Evolutionary conservation across 106 monocot genomes (phyloP), one percentile per base, ranked within the genome.

Genomic region (Posidonia australis): DNA sequence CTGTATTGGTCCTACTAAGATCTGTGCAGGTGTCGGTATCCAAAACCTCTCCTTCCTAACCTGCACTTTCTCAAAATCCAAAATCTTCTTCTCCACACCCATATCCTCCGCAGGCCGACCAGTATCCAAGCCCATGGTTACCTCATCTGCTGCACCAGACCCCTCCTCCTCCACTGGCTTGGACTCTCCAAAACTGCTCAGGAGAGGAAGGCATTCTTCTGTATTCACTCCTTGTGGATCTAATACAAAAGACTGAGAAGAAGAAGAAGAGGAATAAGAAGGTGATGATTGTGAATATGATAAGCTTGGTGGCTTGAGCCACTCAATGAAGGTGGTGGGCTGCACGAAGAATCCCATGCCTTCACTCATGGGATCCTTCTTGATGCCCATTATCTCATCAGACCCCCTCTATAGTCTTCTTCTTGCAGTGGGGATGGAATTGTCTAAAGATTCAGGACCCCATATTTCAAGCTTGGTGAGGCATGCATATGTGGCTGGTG

Each of bases 11-110:
- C 92, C 92, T 5, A 74, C 63, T 28, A 92, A 72, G 53, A 92
- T 92, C 70, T 92, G 92, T 17, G 77, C 62, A 1, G 79, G 75
- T 21, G 87, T 87, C 1, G 92, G 92, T 26, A 92, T 87, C 92
- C 92, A 92, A 64, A 69, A 92, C 68, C 75, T 72, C 30, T 31
- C 71, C 44, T 75, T 71, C 29, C 46, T 54, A 47, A 16, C 20
- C 26, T 68, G 67, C 17, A 51, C 52, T 30, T n/a, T 54, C 26
- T 71, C 65, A 47, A 30, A 5, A 60, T 74, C 43, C n/a, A 69
- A 41, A 0, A 41, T 54, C 24, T 68, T 71, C 24, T 18, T 51
- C 32, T 57, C 63, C 32, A 29, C 74, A 5, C 60, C 60, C 5
- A 59, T 23, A 30, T 41, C 42, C 16, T 54, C 62, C 9, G 27